A percentile compares a stretch with the other conserved stretches of the same genome.
phyloP scores from a whole-genome alignment of 1,139 yeast genomes.

The Entelexis paramagnoliae region DNA sequence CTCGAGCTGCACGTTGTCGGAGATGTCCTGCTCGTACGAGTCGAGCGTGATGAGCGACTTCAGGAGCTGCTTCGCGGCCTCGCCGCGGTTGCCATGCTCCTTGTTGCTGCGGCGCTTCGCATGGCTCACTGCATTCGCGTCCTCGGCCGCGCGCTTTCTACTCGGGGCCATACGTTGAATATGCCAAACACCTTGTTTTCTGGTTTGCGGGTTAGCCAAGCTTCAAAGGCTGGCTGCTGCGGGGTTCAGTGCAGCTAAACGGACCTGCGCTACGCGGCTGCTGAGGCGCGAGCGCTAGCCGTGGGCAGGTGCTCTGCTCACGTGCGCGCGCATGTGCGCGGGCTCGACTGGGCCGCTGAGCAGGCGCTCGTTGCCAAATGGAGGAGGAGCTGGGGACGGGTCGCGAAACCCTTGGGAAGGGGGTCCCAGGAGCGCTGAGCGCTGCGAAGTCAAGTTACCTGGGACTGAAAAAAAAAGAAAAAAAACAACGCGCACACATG shows the following conservation, averaged over 20 bases:
- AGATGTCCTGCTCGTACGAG: slow-evolving; percentile 23
- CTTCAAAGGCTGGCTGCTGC: too few species aligned
- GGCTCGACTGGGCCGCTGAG: neutral
- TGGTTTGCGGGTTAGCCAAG: too few species aligned
- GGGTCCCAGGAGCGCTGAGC: too few species aligned
- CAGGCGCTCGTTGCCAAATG: neutral
- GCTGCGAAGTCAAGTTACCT: too few species aligned
- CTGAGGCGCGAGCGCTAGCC: too few species aligned
- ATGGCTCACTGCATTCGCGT: neutral
- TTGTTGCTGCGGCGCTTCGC: slow-evolving; percentile 1
- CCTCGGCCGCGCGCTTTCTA: slow-evolving; percentile 5
- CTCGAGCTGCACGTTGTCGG: slow-evolving; percentile 22
- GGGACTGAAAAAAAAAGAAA: neutral
- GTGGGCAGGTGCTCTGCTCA: neutral
- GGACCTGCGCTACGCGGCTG: too few species aligned
- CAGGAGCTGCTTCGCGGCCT: slow-evolving; percentile 18
- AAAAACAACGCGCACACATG: neutral
- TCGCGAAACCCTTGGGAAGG: neutral
- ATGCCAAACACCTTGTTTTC: too few species aligned
- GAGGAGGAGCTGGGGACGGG: neutral
- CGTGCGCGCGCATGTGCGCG: neutral
- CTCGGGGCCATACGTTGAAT: neutral
- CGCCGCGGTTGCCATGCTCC: neutral
- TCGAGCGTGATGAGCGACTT: slow-evolving; percentile 23
- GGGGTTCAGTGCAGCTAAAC: too few species aligned